A percentile compares a stretch with the other conserved stretches of the same genome.
These are phyloP conservation scores for Pezicula rhizophila DNA, from an alignment of 2,329 filamentous ascomycete genomes.

Conservation along the genomic window DNA sequence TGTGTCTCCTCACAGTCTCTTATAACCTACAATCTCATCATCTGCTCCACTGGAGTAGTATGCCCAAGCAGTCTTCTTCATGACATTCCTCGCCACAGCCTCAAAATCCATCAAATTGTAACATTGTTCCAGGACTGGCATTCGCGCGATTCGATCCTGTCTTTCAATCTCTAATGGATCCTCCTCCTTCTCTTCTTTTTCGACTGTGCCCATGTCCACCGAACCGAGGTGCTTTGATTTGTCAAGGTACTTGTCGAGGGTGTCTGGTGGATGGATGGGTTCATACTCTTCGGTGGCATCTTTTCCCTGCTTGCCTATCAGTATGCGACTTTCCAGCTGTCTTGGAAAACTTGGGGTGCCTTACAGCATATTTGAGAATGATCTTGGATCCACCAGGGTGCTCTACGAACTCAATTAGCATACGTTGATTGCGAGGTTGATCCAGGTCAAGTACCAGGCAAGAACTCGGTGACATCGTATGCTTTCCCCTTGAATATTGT, in stretches of 20 bases:
- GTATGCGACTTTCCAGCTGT: background rate
- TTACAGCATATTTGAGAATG: slow-evolving; percentile 85
- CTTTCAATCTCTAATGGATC: slow-evolving; percentile 69
- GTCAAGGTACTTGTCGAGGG: slow-evolving; percentile 77
- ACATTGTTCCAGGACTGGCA: slow-evolving; percentile 79
- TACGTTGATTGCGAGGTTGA: background rate
- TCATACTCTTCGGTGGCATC: slow-evolving; percentile 91
- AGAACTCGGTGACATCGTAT: slow-evolving; percentile 85
- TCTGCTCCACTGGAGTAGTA: slow-evolving; percentile 95
- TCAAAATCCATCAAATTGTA: slow-evolving; percentile 97
- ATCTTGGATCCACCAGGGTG: slow-evolving; percentile 88
- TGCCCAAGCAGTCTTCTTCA: slow-evolving; percentile 96
- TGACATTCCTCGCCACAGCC: slow-evolving; percentile 78
- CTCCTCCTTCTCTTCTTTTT: slow-evolving; percentile 57
- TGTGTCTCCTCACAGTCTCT: background rate
- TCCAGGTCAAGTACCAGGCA: slow-evolving; percentile 53
- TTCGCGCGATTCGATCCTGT: slow-evolving; percentile 65
- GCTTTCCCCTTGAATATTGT: slow-evolving; percentile 55
- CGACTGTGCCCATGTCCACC: slow-evolving; percentile 80
- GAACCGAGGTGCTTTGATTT: slow-evolving; percentile 80
- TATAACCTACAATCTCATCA: slow-evolving; percentile 68
- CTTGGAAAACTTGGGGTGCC: slow-evolving; percentile 15
- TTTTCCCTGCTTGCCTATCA: slow-evolving; percentile 51
- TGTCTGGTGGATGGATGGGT: slow-evolving; percentile 84
- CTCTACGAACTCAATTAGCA: slow-evolving; percentile 40